Conservation (phyloP, 78 protist species). For the Fonticula alba region DNA sequence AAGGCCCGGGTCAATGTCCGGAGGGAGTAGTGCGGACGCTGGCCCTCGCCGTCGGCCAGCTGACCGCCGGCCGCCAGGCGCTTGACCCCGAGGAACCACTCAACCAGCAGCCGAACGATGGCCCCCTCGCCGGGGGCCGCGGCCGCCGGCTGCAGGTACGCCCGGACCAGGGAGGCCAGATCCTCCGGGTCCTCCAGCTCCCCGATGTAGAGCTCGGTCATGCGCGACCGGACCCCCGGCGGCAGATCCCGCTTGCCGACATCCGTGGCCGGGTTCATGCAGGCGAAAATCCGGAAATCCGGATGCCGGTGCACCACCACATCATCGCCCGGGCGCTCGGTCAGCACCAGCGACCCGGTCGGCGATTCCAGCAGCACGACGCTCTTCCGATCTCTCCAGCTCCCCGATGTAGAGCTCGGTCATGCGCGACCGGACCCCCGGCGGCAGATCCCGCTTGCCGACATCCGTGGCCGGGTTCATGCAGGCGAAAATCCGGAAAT, state of each 20-base stretch:
- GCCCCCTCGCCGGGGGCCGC: no score
- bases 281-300: slow-evolving; percentile 60
- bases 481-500: slow-evolving; percentile 68
- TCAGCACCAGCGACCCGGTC: slow-evolving; percentile 59
- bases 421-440: slow-evolving; percentile 57
- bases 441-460: slow-evolving; percentile 93
- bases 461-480: slow-evolving; percentile 99
- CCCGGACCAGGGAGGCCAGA: slow-evolving; percentile 36
- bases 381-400: no score
- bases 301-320: no score
- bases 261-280: slow-evolving; percentile 99
- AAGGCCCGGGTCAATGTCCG: slow-evolving; percentile 84
- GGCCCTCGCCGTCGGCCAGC: slow-evolving; percentile 55
- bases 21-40: slow-evolving; percentile 73
- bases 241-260: slow-evolving; percentile 94
- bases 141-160: slow-evolving; percentile 12
- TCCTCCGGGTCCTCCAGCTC: slow-evolving; percentile 60
- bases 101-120: slow-evolving; percentile 32
- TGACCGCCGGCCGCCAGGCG: slow-evolving; percentile 15
- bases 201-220: slow-evolving; percentile 84
- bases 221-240: slow-evolving; percentile 46
- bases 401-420: slow-evolving; percentile 87
- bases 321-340: slow-evolving; percentile 76
- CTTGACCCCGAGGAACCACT: slow-evolving; percentile 32
- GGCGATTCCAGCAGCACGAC: slow-evolving; percentile 54